These are phyloP conservation scores for Penicillium parvum DNA, from an alignment of 495 filamentous ascomycete genomes.

Conservation along the genomic window DNA sequence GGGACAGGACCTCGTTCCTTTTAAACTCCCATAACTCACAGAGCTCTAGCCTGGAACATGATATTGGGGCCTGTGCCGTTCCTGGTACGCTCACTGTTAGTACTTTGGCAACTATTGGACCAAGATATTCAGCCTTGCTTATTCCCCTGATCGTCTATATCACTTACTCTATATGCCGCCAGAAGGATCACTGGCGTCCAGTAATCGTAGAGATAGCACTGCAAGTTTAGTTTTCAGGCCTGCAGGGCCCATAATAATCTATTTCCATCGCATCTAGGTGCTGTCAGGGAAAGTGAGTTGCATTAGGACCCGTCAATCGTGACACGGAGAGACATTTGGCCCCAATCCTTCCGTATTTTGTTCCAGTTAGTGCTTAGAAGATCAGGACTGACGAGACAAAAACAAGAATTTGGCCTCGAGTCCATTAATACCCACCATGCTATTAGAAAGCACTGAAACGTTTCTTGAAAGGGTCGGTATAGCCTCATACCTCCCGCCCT, in stretches of 20 bases:
- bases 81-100: too few relatives aligned
- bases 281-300: neutral
- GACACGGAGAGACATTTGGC: neutral
- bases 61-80: neutral
- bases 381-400: neutral
- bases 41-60: too few relatives aligned
- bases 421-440: too few relatives aligned
- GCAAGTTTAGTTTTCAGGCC: neutral
- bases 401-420: neutral
- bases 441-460: too few relatives aligned
- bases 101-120: neutral
- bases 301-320: neutral
- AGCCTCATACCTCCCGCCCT: too few relatives aligned
- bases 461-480: neutral
- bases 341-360: neutral
- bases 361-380: neutral
- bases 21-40: too few relatives aligned
- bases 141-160: neutral
- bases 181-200: neutral
- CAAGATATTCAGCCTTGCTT: neutral
- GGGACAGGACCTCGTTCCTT: too few relatives aligned
- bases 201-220: neutral
- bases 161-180: neutral
- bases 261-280: neutral
- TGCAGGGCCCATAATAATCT: neutral